These are phyloP conservation scores for Paraconiothyrium brasiliense DNA, from an alignment of 2,329 filamentous ascomycete species.

Conservation along the genomic window DNA sequence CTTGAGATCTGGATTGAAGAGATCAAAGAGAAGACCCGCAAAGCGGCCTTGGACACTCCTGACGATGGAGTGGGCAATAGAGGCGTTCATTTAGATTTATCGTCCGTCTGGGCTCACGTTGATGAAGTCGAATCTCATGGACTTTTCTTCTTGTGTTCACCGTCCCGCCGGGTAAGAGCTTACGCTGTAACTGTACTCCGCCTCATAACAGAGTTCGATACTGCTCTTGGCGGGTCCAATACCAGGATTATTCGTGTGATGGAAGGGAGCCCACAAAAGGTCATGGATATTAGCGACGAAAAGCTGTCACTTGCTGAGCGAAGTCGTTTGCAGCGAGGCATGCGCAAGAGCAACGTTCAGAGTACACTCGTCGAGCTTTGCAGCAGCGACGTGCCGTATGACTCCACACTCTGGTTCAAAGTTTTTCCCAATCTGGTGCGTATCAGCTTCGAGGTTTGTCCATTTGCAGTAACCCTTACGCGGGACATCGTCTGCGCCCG, in stretches of 20 bases:
- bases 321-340: constrained; percentile 88
- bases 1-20: constrained; percentile 98
- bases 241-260: constrained; percentile 90
- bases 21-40: constrained; percentile 84
- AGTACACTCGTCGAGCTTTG: constrained; percentile 92
- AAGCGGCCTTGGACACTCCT: constrained; percentile 69
- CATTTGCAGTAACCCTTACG: constrained; percentile 88
- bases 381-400: constrained; percentile 93
- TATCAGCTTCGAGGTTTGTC: constrained; percentile 88
- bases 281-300: constrained; percentile 93
- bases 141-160: constrained; percentile 95
- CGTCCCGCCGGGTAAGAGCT: constrained; percentile 85
- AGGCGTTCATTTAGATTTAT: constrained; percentile 82
- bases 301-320: constrained; percentile 90
- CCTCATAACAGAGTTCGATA: constrained; percentile 92
- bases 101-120: constrained; percentile 89
- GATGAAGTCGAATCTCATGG: constrained; percentile 98
- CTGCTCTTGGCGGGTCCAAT: constrained; percentile 81
- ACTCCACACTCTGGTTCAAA: constrained; percentile 96
- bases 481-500: constrained; percentile 92
- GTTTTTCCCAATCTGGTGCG: constrained; percentile 95
- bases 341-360: constrained; percentile 83
- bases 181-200: constrained; percentile 93
- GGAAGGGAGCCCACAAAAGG: constrained; percentile 85
- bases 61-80: constrained; percentile 75